Percentiles rank a stretch among this genome's conserved stretches.
Conservation (phyloP, 805 yeast genomes). For the Yamadazyma sp. region DNA sequence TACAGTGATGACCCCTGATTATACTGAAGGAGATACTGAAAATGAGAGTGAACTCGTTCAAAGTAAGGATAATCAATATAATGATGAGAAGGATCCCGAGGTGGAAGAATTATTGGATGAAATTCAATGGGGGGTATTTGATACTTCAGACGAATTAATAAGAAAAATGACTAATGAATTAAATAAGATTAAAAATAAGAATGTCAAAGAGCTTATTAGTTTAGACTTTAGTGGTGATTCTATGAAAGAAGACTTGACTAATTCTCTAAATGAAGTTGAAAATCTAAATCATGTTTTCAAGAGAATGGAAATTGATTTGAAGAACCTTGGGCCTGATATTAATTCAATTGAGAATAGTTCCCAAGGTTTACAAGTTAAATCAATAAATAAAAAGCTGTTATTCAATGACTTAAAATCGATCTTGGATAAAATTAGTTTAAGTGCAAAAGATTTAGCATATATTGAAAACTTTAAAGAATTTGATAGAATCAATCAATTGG, state of each 20-base stretch:
- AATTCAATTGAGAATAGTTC: slow-evolving; percentile 70
- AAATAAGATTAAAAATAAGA: slow-evolving; percentile 58
- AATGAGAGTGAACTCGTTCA: slow-evolving; percentile 16
- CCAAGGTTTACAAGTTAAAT: slow-evolving; percentile 77
- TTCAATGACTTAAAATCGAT: slow-evolving; percentile 69
- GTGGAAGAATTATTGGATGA: slow-evolving; percentile 72
- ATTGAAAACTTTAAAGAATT: slow-evolving; percentile 49
- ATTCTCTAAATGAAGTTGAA: slow-evolving; percentile 34
- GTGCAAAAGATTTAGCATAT: slow-evolving; percentile 48
- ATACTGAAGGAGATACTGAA: slow-evolving; percentile 10
- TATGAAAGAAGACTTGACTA: slow-evolving; percentile 29
- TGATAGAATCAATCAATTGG: slow-evolving; percentile 42
- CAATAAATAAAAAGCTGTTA: slow-evolving; percentile 75
- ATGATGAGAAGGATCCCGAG: slow-evolving; percentile 37
- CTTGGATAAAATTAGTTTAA: slow-evolving; percentile 66
- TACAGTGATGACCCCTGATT: slow-evolving; percentile 5
- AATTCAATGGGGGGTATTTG: slow-evolving; percentile 70
- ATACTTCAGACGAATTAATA: slow-evolving; percentile 57
- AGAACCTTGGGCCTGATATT: slow-evolving; percentile 58
- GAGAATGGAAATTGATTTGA: slow-evolving; percentile 38
- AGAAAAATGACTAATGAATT: slow-evolving; percentile 58
- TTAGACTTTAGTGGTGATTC: slow-evolving; percentile 35
- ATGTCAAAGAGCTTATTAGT: slow-evolving; percentile 45
- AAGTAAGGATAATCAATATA: slow-evolving; percentile 9
- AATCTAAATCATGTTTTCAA: slow-evolving; percentile 36